Percentiles rank a stretch among this genome's conserved stretches.
These are phyloP conservation scores for Micromonas pusilla DNA, from an alignment of 139 green algal genomes.

Conservation along the genomic window DNA sequence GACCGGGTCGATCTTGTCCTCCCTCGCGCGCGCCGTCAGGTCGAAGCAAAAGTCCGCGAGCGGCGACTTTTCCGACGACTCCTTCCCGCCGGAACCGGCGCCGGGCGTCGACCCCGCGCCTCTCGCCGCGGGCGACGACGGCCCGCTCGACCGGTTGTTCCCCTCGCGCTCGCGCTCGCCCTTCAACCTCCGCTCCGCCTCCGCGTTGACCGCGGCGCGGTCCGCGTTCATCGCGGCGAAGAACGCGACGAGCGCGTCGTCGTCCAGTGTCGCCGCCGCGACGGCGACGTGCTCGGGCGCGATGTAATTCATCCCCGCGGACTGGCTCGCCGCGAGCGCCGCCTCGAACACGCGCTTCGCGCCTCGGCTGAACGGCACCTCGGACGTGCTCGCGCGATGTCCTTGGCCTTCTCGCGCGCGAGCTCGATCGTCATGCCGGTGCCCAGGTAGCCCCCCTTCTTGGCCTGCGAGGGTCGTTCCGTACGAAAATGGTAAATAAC, in stretches of 20 bases:
- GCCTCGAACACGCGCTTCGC: conserved; percentile 74
- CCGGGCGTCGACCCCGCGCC: neutral
- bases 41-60: conserved; percentile 85
- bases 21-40: conserved; percentile 62
- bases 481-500: neutral
- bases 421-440: conserved; percentile 53
- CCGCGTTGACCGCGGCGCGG: neutral
- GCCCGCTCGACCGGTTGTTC: neutral
- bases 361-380: conserved; percentile 66
- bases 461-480: neutral
- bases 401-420: conserved; percentile 30
- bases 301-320: conserved; percentile 75
- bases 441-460: conserved; percentile 55
- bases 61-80: conserved; percentile 46
- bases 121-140: neutral
- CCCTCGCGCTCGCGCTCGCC: neutral
- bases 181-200: neutral
- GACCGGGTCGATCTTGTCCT: conserved; percentile 78
- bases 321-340: conserved; percentile 72
- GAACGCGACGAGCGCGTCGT: conserved; percentile 6
- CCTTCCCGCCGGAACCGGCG: neutral
- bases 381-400: conserved; percentile 24
- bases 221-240: neutral
- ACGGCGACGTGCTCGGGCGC: conserved; percentile 84
- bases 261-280: neutral